Conservation (phyloP, 495 filamentous ascomycete genomes). For the Cairneyella variabilis region DNA sequence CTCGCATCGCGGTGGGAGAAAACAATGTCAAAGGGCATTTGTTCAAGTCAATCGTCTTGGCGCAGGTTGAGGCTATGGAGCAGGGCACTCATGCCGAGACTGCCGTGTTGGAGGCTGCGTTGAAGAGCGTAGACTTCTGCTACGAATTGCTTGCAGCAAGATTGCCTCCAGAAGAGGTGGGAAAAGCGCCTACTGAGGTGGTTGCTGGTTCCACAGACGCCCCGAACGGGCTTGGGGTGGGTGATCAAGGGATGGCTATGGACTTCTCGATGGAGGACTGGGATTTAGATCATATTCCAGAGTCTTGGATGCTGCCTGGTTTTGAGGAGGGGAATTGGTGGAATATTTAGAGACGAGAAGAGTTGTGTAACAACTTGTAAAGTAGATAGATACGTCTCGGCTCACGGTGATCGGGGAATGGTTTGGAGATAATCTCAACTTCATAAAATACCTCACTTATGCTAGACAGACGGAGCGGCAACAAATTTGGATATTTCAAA, state of each 20-base stretch:
- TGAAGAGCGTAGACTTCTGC: constrained; percentile 21
- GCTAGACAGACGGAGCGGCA: too few species aligned
- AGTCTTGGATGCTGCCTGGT: constrained; percentile 13
- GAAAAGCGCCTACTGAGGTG: not conserved
- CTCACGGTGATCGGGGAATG: too few species aligned
- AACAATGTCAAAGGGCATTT: constrained; percentile 27
- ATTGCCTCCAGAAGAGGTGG: not conserved
- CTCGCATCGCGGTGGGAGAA: constrained; percentile 18
- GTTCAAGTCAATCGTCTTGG: constrained; percentile 24
- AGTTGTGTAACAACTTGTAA: too few species aligned
- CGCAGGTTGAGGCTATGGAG: constrained; percentile 32
- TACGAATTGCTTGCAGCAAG: constrained; percentile 9
- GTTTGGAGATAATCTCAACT: too few species aligned
- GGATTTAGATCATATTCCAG: constrained; percentile 10
- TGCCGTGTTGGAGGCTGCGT: constrained; percentile 23
- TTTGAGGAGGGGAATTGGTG: constrained; percentile 13
- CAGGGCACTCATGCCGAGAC: constrained; percentile 26
- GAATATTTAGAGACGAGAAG: not conserved
- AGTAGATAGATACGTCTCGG: too few species aligned
- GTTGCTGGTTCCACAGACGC: not conserved
- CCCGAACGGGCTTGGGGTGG: not conserved
- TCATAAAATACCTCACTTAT: too few species aligned
- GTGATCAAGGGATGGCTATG: constrained; percentile 3
- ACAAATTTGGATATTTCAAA: too few species aligned
- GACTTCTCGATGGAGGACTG: constrained; percentile 21